phyloP scores from a whole-genome alignment of 345 rosid species.

The Syzygium aqueum region DNA sequence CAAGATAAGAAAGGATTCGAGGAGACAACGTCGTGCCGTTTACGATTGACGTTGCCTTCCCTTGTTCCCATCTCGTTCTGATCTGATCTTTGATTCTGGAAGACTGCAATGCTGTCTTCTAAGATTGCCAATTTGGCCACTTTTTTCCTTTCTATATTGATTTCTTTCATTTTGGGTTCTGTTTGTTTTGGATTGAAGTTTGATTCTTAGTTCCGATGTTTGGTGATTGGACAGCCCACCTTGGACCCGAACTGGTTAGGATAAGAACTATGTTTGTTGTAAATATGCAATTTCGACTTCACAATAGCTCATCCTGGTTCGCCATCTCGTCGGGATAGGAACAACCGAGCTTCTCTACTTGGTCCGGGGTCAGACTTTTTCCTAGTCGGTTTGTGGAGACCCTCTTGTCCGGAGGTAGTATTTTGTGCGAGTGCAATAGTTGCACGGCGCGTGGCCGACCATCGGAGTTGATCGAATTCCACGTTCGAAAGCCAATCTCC shows the following conservation, averaged over 20 bases:
- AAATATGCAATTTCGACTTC: background rate
- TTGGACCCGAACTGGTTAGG: background rate
- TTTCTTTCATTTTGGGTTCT: background rate
- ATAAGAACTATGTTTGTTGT: background rate
- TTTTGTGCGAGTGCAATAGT: background rate
- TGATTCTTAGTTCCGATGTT: background rate
- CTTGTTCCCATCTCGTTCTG: background rate
- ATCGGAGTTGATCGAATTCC: background rate
- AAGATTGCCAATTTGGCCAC: background rate
- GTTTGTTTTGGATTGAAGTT: background rate
- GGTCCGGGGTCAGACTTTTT: background rate
- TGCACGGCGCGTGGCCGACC: fast-evolving
- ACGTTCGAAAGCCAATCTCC: background rate
- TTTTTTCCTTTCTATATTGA: background rate
- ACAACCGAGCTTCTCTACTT: background rate
- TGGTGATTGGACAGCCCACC: background rate
- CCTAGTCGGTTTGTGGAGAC: background rate
- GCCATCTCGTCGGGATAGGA: background rate
- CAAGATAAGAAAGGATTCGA: background rate
- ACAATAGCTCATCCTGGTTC: background rate
- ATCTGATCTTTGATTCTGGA: background rate
- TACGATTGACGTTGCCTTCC: background rate
- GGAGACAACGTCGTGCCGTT: background rate
- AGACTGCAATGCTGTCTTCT: background rate
- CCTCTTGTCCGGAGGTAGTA: background rate